These are phyloP conservation scores for Colletotrichum echinochloae DNA, from an alignment of 2,329 filamentous ascomycete species.

Conservation along the genomic window DNA sequence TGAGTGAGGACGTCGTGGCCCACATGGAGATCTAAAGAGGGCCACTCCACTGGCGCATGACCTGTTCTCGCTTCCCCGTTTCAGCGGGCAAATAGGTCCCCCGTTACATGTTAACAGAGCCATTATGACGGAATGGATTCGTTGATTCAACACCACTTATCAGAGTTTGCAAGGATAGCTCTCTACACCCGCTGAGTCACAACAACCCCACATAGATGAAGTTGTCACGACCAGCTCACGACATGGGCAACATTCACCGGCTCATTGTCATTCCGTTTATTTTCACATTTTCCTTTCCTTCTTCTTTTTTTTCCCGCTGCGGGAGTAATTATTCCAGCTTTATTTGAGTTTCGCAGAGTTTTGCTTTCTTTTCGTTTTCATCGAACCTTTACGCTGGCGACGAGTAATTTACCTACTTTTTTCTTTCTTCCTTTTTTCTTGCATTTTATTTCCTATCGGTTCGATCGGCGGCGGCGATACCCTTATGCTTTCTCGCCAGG, in stretches of 20 bases:
- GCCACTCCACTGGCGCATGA: conserved; percentile 34
- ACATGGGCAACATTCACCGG: conserved; percentile 29
- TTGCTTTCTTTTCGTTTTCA: neutral
- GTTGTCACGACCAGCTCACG: conserved; percentile 12
- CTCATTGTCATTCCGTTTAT: neutral
- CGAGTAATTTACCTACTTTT: neutral
- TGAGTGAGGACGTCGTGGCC: conserved; percentile 73
- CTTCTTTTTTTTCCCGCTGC: neutral
- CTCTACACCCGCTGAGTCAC: conserved; percentile 22
- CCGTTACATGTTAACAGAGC: conserved; percentile 22
- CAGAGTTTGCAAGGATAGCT: conserved; percentile 27
- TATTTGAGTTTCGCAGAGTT: conserved; percentile 4
- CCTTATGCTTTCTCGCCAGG: conserved; percentile 39
- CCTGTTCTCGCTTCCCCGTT: conserved; percentile 31
- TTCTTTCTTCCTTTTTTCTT: neutral
- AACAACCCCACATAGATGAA: neutral
- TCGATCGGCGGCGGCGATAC: conserved; percentile 33
- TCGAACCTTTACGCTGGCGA: conserved; percentile 25
- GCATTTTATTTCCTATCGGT: neutral
- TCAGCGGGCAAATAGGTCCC: conserved; percentile 24
- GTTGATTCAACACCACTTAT: conserved; percentile 37
- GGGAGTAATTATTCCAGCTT: conserved; percentile 1
- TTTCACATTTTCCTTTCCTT: neutral
- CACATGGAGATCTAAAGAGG: conserved; percentile 69
- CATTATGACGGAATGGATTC: conserved; percentile 33